phyloP scores from a whole-genome alignment of 2,329 filamentous ascomycete species.

The Colletotrichum liriopes region DNA sequence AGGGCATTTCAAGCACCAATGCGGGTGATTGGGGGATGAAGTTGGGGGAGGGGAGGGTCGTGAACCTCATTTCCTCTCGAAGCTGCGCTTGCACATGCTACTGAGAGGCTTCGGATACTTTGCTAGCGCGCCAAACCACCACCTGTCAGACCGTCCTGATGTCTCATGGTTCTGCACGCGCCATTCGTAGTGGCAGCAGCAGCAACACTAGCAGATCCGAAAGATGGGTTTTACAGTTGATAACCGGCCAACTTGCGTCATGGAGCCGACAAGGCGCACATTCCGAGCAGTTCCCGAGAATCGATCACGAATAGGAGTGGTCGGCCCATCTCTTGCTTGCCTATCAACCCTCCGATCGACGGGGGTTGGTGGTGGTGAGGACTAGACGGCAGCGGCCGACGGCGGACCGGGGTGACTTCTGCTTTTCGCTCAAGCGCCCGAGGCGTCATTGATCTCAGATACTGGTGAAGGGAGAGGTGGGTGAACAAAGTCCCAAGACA shows the following conservation, averaged over 20 bases:
- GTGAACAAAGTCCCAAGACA: background rate
- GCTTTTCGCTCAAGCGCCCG: slow-evolving; percentile 37
- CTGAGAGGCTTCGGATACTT: slow-evolving; percentile 1
- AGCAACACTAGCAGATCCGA: background rate
- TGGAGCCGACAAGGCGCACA: slow-evolving; percentile 18
- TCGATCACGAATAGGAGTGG: slow-evolving; percentile 8
- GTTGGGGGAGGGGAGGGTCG: slow-evolving; percentile 28
- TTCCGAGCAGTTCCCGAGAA: slow-evolving; percentile 18
- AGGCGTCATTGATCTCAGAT: slow-evolving; percentile 34
- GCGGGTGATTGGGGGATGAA: slow-evolving; percentile 39
- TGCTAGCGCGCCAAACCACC: slow-evolving; percentile 1
- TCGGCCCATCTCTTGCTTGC: slow-evolving; percentile 12
- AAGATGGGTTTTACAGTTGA: background rate
- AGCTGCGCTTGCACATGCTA: slow-evolving; percentile 37
- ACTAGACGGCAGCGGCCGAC: slow-evolving; percentile 31
- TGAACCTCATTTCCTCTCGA: slow-evolving; percentile 25
- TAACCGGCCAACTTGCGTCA: slow-evolving; percentile 21
- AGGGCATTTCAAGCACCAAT: slow-evolving; percentile 34
- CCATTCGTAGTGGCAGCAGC: background rate
- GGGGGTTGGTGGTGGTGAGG: slow-evolving; percentile 29
- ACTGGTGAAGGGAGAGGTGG: slow-evolving; percentile 5
- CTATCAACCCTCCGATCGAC: slow-evolving; percentile 35
- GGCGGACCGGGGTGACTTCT: slow-evolving; percentile 21
- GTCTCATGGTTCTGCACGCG: slow-evolving; percentile 18
- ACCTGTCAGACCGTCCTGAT: slow-evolving; percentile 4